Evolutionary conservation across 345 rosid genomes (phyloP), one percentile per base, ranked within the genome.

Genomic region (Moringa oleifera): DNA sequence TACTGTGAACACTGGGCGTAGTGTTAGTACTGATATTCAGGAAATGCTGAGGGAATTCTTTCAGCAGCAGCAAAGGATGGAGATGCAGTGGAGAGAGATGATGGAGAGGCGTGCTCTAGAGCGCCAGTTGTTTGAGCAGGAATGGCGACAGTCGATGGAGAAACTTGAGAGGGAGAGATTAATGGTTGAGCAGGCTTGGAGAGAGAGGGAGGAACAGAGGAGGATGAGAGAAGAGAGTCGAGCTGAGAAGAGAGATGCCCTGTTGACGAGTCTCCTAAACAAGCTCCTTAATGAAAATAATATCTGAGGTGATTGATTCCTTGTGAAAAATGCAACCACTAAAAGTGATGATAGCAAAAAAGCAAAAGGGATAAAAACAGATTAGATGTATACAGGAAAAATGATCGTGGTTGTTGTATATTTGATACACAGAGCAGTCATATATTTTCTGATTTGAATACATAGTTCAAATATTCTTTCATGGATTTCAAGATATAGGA

Each of bases 181-280:
- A 65, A 57, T 69, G 71, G 69, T 54, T 7, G 82, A 82, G 63
- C 74, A 62, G 75, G 78, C 75, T 20, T 78, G 84, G 85, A 73
- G 76, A 73, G 87, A 85, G 70, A 80, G 66, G 51, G 87, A 80
- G 57, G 87, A 82, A 58, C 82, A 82, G 64, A 71, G 79, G 68
- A 80, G 81, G 71, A 33, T 56, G 2, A 71, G 81, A 59, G 90
- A 78, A 67, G 84, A 82, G 51, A 67, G 67, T 64, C 77, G 85
- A 51, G 85, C 83, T 23, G 79, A 85, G 73, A 68, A 75, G 52
- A 80, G 85, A 59, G 87, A 85, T 72, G 77, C 75, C 31, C 56
- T 80, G 46, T 54, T 85, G 56, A 80, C 83, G 7, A 67, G 79
- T 37, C 79, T 82, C 37, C 62, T 85, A 64, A 74, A 74, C 66